Base-by-base conservation (phyloP, 129 eudicot species). In the Flaveria ramosissima region DNA sequence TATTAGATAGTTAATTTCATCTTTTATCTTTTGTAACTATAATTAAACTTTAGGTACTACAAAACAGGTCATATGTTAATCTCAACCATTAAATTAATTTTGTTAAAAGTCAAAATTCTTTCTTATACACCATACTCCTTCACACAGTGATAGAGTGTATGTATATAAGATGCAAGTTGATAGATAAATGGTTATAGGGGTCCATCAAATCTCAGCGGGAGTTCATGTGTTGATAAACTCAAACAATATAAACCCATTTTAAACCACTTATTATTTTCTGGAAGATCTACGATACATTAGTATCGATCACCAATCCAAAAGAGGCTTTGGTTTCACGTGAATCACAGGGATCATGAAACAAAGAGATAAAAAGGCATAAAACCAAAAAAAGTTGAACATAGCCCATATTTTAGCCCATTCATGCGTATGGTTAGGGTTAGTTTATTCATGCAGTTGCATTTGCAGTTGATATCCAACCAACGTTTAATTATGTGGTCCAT, bases 151-250 rank as follows among this genome's bases (percentile, higher is more conserved):
- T 30, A 30, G 16, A 59, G 3, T 0, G 16, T 1, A 0, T 36
- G 20, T 53, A 17, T 20, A 64, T 47, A 27, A 1, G 36, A 15
- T 71, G 63, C 60, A 46, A 43, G 70, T 64, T 26, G 36, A 78
- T 57, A 50, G n/a, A 26, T 1, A 19, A 64, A 23, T 39, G 8
- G 69, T 68, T 73, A 79, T 26, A 56, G 39, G 73, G 81, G 20
- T 41, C 72, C 72, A 75, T 69, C 76, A 83, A 30, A 23, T 7
- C 23, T 15, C 23, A 55, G 51, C 20, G 20, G 19, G 43, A 9
- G 62, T 74, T 87, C 92, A 84, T 87, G 72, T 84, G 92, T 82
- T 36, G 82, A 51, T 75, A 65, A 79, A 43, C 77, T 77, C 1
- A 11, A 82, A 77, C 92, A 88, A 76, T 73, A 73, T 68, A 76